Base-by-base conservation (phyloP, 2,329 filamentous ascomycete species). In the Claviceps citrina region DNA sequence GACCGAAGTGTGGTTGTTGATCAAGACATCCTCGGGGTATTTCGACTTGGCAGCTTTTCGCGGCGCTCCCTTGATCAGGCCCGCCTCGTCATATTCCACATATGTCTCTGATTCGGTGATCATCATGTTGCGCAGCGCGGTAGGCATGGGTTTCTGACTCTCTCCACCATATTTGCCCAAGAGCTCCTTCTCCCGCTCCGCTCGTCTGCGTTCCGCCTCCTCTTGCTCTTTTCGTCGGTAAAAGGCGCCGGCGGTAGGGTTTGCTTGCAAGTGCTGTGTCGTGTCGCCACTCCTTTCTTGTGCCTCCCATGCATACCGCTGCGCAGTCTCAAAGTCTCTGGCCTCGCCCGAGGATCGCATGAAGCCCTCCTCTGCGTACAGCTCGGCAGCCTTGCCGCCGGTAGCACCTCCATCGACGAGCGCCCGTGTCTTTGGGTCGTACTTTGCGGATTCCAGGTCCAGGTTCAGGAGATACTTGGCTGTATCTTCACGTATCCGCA, bases 381-480 rank as follows among this genome's bases (percentile, higher is more conserved):
- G 62, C 24, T 81, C 76, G 7, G 87, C 82, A 3, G 84, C 82
- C 49, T 79, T 80, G 62, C 93, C 85, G 18, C 74, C 74, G 25
- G 79, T 83, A 6, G 82, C 85, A 36, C 86, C 85, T 46, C 76
- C 78, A 54, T 93, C 84, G 18, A 93, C 81, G 70, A 98, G 84
- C 7, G 83, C 81, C 51, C 91, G 74, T 10, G 87, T 95, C 58
- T 98, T 98, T 0, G 91, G 91, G 54, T 98, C 89, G 62, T 98
- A 98, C 59, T 93, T 93, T 2, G 93, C 91, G 1, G 87, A 95
- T 53, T 98, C 91, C 3, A 94, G 70, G 55, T 98, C 91, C 22
- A 98, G 73, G 55, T 96, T 96, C 7, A 95, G 67, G 3, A 98
- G 69, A 56, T 98, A 98, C 54, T 95, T 96, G 18, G 91, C 91